Evolutionary conservation across 768 basidiomycete genomes (phyloP).

Genomic region (Polyporus arcularius): DNA sequence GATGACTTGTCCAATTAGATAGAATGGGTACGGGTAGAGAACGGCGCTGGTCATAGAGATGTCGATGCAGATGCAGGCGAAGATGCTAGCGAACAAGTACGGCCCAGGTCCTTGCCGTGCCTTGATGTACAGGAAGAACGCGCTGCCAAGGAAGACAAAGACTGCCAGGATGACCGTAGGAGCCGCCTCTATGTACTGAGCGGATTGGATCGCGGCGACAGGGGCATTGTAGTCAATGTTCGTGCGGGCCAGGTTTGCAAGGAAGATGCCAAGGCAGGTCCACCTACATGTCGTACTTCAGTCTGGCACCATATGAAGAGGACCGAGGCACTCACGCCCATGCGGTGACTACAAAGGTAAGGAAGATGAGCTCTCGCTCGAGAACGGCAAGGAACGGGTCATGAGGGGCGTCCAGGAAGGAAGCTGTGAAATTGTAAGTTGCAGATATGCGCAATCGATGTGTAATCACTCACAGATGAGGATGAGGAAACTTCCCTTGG

Average conservation of each 20-base stretch:
- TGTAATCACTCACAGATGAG: constrained; percentile 50
- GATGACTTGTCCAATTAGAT: constrained; percentile 55
- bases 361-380: constrained; percentile 61
- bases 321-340: constrained; percentile 57
- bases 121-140: constrained; percentile 58
- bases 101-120: constrained; percentile 65
- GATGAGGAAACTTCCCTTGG: constrained; percentile 64
- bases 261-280: constrained; percentile 63
- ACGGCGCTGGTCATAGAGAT: constrained; percentile 57
- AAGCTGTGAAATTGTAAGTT: constrained; percentile 38
- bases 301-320: not conserved
- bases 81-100: constrained; percentile 53
- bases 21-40: constrained; percentile 68
- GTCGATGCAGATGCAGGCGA: constrained; percentile 64
- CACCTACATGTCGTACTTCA: constrained; percentile 44
- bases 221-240: constrained; percentile 42
- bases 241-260: constrained; percentile 58
- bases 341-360: constrained; percentile 46
- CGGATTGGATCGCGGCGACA: constrained; percentile 43
- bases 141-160: constrained; percentile 64
- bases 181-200: constrained; percentile 57
- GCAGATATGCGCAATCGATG: not conserved
- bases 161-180: constrained; percentile 60
- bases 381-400: constrained; percentile 70
- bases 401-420: constrained; percentile 65